Evolutionary conservation across 495 filamentous ascomycete genomes (phyloP).

Genomic region (Cenococcum geophilum): DNA sequence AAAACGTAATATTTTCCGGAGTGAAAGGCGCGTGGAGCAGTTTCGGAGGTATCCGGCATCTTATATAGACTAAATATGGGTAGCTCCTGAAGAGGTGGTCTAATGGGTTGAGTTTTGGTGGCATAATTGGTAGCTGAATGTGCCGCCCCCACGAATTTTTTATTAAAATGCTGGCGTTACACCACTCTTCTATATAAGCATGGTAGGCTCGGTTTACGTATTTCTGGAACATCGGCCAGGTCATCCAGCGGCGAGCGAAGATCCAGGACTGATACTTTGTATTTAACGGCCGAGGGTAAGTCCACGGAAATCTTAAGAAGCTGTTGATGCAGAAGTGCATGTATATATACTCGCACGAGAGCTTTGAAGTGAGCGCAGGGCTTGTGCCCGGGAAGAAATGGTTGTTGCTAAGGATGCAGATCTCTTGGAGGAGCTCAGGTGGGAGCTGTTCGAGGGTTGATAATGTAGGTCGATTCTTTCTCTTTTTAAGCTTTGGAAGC

Average conservation of each 20-base stretch:
- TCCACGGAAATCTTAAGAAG: neutral
- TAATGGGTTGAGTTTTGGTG: neutral
- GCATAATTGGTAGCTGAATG: neutral
- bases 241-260: slow-evolving; percentile 2
- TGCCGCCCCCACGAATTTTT: neutral
- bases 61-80: neutral
- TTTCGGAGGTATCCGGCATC: neutral
- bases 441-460: neutral
- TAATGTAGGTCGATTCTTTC: neutral
- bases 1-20: neutral
- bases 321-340: slow-evolving; percentile 1
- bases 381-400: neutral
- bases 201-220: neutral
- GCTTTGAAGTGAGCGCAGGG: neutral
- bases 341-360: neutral
- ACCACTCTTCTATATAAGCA: neutral
- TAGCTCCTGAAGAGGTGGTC: neutral
- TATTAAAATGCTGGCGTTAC: neutral
- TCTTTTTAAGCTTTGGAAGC: neutral
- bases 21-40: neutral
- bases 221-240: neutral
- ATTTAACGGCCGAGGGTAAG: too few species aligned
- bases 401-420: neutral
- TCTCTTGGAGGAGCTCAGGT: neutral
- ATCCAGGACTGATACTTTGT: neutral